phyloP scores from a whole-genome alignment of 257 asterid species.

The Nicotiana knightiana region DNA sequence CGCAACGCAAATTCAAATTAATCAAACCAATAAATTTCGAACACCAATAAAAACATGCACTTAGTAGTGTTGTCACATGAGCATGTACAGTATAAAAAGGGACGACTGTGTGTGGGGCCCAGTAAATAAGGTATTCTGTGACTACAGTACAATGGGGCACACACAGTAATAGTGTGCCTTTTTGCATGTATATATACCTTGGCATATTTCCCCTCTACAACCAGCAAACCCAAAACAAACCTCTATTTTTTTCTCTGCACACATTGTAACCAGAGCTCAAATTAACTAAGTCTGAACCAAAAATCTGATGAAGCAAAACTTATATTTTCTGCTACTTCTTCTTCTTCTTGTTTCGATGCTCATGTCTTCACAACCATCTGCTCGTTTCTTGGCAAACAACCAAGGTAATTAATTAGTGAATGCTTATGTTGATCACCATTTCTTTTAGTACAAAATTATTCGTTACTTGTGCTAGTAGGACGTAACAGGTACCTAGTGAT shows the following conservation, averaged over 20 bases:
- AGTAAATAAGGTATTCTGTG: neutral
- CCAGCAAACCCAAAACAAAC: neutral
- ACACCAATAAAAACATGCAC: neutral
- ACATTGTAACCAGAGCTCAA: neutral
- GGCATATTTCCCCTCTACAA: neutral
- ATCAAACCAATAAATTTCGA: neutral
- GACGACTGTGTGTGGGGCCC: neutral
- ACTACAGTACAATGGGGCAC: neutral
- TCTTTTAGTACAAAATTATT: too few relatives aligned
- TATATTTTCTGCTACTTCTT: neutral
- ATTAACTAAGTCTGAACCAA: neutral
- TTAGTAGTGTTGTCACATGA: neutral
- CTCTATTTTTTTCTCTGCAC: neutral
- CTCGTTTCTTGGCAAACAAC: neutral
- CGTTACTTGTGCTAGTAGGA: too few relatives aligned
- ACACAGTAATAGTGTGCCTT: neutral
- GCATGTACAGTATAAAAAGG: neutral
- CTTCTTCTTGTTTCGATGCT: neutral
- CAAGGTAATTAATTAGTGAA: slow-evolving; percentile 4
- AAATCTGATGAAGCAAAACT: slow-evolving; percentile 7
- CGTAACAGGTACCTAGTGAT: too few relatives aligned
- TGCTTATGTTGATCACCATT: too few relatives aligned
- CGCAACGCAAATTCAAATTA: too few relatives aligned
- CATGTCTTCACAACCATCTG: slow-evolving; percentile 6
- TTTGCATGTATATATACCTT: neutral